phyloP scores from a whole-genome alignment of 352 stramenopile species.

The Pythium utonaiense region DNA sequence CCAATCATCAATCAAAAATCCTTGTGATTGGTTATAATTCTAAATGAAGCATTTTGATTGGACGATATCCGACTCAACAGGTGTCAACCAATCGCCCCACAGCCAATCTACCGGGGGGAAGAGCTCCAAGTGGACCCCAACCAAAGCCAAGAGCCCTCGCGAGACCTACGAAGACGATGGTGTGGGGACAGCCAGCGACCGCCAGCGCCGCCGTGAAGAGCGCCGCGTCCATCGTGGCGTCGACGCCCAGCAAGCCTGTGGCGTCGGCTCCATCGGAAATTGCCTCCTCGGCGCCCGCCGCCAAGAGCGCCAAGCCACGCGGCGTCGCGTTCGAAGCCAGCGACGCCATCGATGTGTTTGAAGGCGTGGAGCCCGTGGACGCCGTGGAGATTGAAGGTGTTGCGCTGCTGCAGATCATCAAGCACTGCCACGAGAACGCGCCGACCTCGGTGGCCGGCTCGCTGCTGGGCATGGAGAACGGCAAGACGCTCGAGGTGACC shows the following conservation, averaged over 20 bases:
- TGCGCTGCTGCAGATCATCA: constrained; percentile 94
- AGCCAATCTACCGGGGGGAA: constrained; percentile 1
- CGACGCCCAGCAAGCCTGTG: constrained; percentile 19
- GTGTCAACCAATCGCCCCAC: constrained; percentile 50
- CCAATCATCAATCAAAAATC: constrained; percentile 27
- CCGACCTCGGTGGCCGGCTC: constrained; percentile 93
- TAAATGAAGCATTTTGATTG: constrained; percentile 25
- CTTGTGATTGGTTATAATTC: constrained; percentile 27
- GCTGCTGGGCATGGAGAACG: constrained; percentile 93
- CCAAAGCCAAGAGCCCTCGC: neutral
- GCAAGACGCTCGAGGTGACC: constrained; percentile 94
- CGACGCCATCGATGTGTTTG: constrained; percentile 70
- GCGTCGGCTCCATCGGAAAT: neutral
- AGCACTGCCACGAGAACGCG: constrained; percentile 97
- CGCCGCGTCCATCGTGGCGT: constrained; percentile 16
- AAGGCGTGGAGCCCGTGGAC: constrained; percentile 58
- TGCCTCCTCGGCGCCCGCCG: constrained; percentile 13
- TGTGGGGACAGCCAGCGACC: constrained; percentile 53
- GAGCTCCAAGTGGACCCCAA: neutral
- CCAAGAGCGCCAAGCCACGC: constrained; percentile 20
- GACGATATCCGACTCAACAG: constrained; percentile 26
- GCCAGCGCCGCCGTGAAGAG: constrained; percentile 19
- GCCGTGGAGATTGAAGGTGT: constrained; percentile 77
- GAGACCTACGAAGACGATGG: constrained; percentile 31
- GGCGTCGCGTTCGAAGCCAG: constrained; percentile 6